Base-by-base conservation (phyloP, 441 rosid genomes). In the Jatropha multifida region DNA sequence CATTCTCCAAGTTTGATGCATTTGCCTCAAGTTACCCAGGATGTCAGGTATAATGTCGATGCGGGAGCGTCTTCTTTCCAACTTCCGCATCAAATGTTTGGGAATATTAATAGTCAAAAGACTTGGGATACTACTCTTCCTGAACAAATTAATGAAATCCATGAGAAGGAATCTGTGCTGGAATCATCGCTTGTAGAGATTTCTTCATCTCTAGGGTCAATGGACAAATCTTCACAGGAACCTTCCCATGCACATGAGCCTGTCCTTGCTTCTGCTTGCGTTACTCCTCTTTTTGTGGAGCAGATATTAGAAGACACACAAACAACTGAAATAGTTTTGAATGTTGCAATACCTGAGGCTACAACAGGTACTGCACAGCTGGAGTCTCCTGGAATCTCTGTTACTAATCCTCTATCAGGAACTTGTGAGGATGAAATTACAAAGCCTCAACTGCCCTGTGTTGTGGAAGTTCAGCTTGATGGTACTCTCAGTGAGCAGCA, bases 51-150 rank as follows among this genome's bases (percentile, higher is more conserved):
- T 73, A 77, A 73, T 81, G 78, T 84, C 79, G 77, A 75, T 79
- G 69, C 91, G 9, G 90, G 84, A 64, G 72, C 84, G 49, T 79
- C 91, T 27, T 67, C 88, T 64, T 71, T 81, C 67, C 86, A 77
- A 76, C 78, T 89, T 77, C 93, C 92, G 23, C 89, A 87, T 63
- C 93, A 91, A 80, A 78, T 88, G 74, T 72, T 87, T 81, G 88
- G 82, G 55, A 84, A 76, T 79, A 75, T 72, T 76, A 83, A 79
- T 81, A 77, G 44, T 80, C 85, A 79, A 74, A 86, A 74, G 77
- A 80, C 68, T 69, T 79, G 77, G 85, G 81, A 74, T 74, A 73
- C 86, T 77, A 78, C 76, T 69, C 75, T 42, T 70, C 76, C 87
- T 6, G 90, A 85, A 67, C 84, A 74, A 75, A 71, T 78, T 62